Evolutionary conservation across 495 filamentous ascomycete species (phyloP).

Genomic region (Penicillium arizonense): DNA sequence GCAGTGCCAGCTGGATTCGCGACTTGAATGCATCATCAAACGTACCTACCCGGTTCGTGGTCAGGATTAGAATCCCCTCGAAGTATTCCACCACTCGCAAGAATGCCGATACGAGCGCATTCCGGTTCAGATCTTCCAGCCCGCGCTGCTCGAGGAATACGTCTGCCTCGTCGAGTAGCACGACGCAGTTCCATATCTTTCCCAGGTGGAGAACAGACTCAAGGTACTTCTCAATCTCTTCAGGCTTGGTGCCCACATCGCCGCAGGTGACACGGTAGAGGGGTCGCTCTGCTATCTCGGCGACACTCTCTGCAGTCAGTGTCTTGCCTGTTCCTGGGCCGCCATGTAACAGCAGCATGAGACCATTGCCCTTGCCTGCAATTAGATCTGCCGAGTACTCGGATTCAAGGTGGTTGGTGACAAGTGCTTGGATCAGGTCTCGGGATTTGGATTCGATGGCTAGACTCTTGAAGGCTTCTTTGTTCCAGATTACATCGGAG

Average conservation of each 20-base stretch:
- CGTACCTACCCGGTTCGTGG: conserved; percentile 42
- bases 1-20: conserved; percentile 46
- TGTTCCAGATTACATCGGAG: conserved; percentile 46
- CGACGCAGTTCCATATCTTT: conserved; percentile 44
- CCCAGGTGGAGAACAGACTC: conserved; percentile 38
- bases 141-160: conserved; percentile 52
- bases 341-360: conserved; percentile 53
- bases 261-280: conserved; percentile 31
- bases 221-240: conserved; percentile 41
- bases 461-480: conserved; percentile 49
- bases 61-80: conserved; percentile 35
- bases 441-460: conserved; percentile 52
- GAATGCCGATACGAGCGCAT: conserved; percentile 53
- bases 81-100: conserved; percentile 60
- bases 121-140: conserved; percentile 40
- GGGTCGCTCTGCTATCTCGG: conserved; percentile 23
- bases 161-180: conserved; percentile 58
- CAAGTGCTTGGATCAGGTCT: conserved; percentile 51
- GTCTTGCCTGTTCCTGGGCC: conserved; percentile 46
- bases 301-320: conserved; percentile 33
- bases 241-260: conserved; percentile 36
- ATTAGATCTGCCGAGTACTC: conserved; percentile 33
- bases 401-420: conserved; percentile 25
- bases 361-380: conserved; percentile 38
- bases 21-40: conserved; percentile 52